Conservation (phyloP, 2,329 filamentous ascomycete genomes). For the Hymenoscyphus albidus region DNA sequence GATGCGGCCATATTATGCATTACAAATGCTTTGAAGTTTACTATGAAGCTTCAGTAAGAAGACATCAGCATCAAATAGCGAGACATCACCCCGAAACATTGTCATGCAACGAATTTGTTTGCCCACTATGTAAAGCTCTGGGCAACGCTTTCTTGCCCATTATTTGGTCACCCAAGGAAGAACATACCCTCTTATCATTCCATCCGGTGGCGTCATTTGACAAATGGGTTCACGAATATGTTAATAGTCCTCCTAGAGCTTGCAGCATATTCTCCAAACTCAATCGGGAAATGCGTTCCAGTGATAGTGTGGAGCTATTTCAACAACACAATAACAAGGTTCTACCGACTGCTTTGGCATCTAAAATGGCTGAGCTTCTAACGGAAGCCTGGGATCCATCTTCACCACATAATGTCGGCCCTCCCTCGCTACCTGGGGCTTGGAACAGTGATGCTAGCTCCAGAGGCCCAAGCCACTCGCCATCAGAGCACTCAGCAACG, state of each 20-base stretch:
- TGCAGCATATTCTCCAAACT: conserved; percentile 17
- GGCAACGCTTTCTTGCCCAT: conserved; percentile 94
- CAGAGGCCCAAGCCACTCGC: conserved; percentile 35
- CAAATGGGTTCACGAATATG: conserved; percentile 30
- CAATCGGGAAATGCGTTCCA: conserved; percentile 12
- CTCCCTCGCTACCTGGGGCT: conserved; percentile 22
- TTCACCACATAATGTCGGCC: conserved; percentile 12
- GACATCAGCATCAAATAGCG: conserved; percentile 89
- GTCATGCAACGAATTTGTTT: conserved; percentile 83
- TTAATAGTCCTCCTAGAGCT: conserved; percentile 13
- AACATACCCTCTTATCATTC: conserved; percentile 73
- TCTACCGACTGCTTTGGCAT: conserved; percentile 23
- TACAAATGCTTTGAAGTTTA: conserved; percentile 94
- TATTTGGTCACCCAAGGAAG: conserved; percentile 89
- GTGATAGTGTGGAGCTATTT: conserved; percentile 25
- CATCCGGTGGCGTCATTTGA: conserved; percentile 51
- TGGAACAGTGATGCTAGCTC: conserved; percentile 36
- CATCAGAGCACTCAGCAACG: conserved; percentile 41
- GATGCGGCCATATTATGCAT: conserved; percentile 98
- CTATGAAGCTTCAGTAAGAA: conserved; percentile 73
- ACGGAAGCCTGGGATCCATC: conserved; percentile 30
- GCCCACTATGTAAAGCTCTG: conserved; percentile 91
- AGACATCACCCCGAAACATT: conserved; percentile 86
- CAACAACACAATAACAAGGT: conserved; percentile 28
- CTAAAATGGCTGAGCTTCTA: conserved; percentile 30